Evolutionary conservation across 1,284 basidiomycete species (phyloP), one percentile per base, ranked within the genome.

Genomic region (Trichosporon ovoides): DNA sequence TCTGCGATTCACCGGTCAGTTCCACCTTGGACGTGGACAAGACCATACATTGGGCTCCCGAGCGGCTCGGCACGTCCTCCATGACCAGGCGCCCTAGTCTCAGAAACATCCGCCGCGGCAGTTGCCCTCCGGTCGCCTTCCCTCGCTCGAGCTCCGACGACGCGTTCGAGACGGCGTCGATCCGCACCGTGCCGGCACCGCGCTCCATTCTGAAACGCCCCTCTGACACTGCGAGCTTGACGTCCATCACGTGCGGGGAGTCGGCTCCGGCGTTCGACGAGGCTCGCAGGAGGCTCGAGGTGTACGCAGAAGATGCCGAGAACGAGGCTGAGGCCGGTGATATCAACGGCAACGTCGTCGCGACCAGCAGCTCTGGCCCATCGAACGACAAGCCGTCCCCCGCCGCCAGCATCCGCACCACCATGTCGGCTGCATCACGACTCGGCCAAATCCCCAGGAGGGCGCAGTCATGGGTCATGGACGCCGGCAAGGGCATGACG

Each of bases 161-260:
- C 28, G 43, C 43, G 43, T 48, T 16, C 16, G 43, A 48, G 43
- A 48, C 43, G 14, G 43, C 43, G 16, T 48, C 43, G 5, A 48
- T 48, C 43, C 43, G 24, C 43, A 31, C 43, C 19, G 5, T 48
- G 4, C 43, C 43, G 14, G 43, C 43, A 19, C 43, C 43, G 14
- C 43, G 43, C 22, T 48, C 43, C 18, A 48, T 48, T n/a, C 43
- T 48, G 18, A 48, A 48, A 31, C 43, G 43, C 28, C n/a, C 43
- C 11, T 48, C 43, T 22, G 43, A 48, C 43, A 48, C 43, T 18
- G 24, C 43, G 18, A 48, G 43, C n/a, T 22, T 48, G 22, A 22
- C 16, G 16, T 48, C 43, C 4, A n/a, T 48, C 43, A 48, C 12
- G 13, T 13, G 22, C 24, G 38, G 38, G 19, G 43, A 48, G 24